Percentiles rank a stretch among this genome's conserved stretches.
These are phyloP conservation scores for Aspergillus novoparasiticus DNA, from an alignment of 2,329 filamentous ascomycete genomes.

Conservation along the genomic window DNA sequence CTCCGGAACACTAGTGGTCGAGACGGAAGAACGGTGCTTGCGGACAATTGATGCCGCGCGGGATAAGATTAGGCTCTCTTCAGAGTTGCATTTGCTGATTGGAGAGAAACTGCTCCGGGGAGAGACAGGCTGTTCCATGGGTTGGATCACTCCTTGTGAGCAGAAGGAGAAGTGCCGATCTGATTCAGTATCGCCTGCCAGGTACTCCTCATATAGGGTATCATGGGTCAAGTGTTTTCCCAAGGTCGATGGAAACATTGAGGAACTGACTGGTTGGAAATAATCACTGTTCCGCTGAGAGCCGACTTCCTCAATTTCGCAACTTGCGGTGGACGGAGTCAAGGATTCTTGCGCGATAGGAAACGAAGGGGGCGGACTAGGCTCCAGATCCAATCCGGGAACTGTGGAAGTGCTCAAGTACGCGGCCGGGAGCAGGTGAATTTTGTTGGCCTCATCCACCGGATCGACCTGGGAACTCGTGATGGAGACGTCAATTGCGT, in stretches of 20 bases:
- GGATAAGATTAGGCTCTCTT: slow-evolving; percentile 58
- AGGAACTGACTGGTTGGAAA: slow-evolving; percentile 36
- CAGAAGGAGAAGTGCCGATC: slow-evolving; percentile 52
- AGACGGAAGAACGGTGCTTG: slow-evolving; percentile 51
- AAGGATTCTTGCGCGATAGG: slow-evolving; percentile 29
- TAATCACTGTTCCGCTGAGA: slow-evolving; percentile 28
- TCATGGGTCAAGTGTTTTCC: slow-evolving; percentile 38
- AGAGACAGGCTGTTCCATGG: slow-evolving; percentile 41
- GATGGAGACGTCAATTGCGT: slow-evolving; percentile 19
- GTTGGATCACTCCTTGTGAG: slow-evolving; percentile 44
- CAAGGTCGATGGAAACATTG: slow-evolving; percentile 32
- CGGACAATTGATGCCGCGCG: slow-evolving; percentile 50
- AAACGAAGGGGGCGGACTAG: slow-evolving; percentile 34
- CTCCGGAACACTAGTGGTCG: slow-evolving; percentile 49
- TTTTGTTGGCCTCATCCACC: slow-evolving; percentile 14
- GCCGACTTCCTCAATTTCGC: slow-evolving; percentile 29
- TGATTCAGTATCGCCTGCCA: slow-evolving; percentile 47
- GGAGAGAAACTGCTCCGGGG: slow-evolving; percentile 53
- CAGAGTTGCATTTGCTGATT: slow-evolving; percentile 59
- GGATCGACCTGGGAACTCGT: slow-evolving; percentile 13
- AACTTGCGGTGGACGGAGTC: slow-evolving; percentile 35
- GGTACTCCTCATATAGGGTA: slow-evolving; percentile 44
- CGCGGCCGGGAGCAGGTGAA: slow-evolving; percentile 22
- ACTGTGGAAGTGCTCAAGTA: slow-evolving; percentile 29
- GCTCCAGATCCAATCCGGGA: slow-evolving; percentile 36